Evolutionary conservation across 176 grass and related monocot species (phyloP), one percentile per base, ranked within the genome.

Genomic region (Ampelocalamus luodianensis): DNA sequence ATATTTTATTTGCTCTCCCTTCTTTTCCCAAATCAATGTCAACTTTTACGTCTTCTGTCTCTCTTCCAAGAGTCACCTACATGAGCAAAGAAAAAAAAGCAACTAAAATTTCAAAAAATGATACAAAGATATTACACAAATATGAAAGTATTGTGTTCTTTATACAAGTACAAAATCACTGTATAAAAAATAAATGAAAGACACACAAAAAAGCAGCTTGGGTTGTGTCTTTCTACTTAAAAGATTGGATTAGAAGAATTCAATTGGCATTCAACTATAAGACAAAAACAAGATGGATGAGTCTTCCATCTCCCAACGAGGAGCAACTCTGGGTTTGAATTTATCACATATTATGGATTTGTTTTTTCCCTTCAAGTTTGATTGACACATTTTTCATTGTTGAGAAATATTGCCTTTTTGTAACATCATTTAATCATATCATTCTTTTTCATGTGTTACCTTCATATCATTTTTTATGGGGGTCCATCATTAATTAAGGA

Each of bases 21-120:
- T 99, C 96, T 89, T 92, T 93, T 88, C 88, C 92, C 88, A 99
- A 96, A 80, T 99, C 90, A 84, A 99, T 92, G 84, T 99, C 96
- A 88, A 99, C 96, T 84, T 99, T 93, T 45, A 92, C 37, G 42
- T 99, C 93, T 88, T 92, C 91, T 46, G 96, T 94, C 61, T 91
- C 93, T 86, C 96, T 94, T 92, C 96, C 96, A 82, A 99, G 92
- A 89, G 79, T 86, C 63, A 99, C 96, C 96, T 99, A 82, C 56
- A 74, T 68, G 66, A 79, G 63, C 49, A 83, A 37, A 72, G 29
- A 12, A 74, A 65, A 27, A 76, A 66, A 72, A 51, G 40, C 15
- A 39, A 77, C 51, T 58, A 22, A 65, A 69, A 77, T 48, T 42
- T 71, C 42, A 81, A 54, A 86, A 76, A 48, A 70, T 36, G 13